phyloP scores from a whole-genome alignment of 805 yeast genomes.

The Sugiyamaella americana region DNA sequence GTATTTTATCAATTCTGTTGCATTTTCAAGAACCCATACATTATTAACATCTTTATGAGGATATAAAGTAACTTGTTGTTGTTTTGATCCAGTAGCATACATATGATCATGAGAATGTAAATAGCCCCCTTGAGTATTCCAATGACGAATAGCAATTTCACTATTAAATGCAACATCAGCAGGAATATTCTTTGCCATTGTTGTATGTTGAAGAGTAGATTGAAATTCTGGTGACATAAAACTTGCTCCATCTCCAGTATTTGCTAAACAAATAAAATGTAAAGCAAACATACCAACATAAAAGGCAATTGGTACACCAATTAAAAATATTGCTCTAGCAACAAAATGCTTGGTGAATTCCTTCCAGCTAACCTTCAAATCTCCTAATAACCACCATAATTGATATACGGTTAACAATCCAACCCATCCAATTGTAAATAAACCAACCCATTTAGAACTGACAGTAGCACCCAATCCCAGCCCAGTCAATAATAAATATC shows the following conservation, averaged over 20 bases:
- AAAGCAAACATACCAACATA: slow-evolving; percentile 52
- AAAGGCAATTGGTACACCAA: slow-evolving; percentile 51
- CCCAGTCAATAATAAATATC: slow-evolving; percentile 42
- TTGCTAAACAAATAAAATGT: slow-evolving; percentile 44
- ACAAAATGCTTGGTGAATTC: slow-evolving; percentile 38
- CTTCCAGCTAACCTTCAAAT: slow-evolving; percentile 42
- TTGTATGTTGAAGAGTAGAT: slow-evolving; percentile 41
- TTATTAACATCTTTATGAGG: slow-evolving; percentile 60
- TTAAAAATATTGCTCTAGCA: slow-evolving; percentile 38
- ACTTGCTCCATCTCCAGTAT: slow-evolving; percentile 55
- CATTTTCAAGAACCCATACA: slow-evolving; percentile 63
- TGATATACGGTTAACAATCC: slow-evolving; percentile 43
- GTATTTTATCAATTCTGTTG: slow-evolving; percentile 23
- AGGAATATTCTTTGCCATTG: slow-evolving; percentile 40
- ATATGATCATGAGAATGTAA: slow-evolving; percentile 67
- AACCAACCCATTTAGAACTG: slow-evolving; percentile 66
- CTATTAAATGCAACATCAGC: slow-evolving; percentile 72
- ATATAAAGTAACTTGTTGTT: slow-evolving; percentile 76
- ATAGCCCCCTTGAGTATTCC: slow-evolving; percentile 63
- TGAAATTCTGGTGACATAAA: slow-evolving; percentile 64
- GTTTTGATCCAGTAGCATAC: slow-evolving; percentile 60
- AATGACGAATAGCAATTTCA: slow-evolving; percentile 64
- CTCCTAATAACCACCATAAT: slow-evolving; percentile 57
- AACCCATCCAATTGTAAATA: slow-evolving; percentile 63
- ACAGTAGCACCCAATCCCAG: slow-evolving; percentile 49